Evolutionary conservation across 306 rosid genomes (phyloP), one percentile per base, ranked within the genome.

Genomic region (Oemleria cerasiformis): DNA sequence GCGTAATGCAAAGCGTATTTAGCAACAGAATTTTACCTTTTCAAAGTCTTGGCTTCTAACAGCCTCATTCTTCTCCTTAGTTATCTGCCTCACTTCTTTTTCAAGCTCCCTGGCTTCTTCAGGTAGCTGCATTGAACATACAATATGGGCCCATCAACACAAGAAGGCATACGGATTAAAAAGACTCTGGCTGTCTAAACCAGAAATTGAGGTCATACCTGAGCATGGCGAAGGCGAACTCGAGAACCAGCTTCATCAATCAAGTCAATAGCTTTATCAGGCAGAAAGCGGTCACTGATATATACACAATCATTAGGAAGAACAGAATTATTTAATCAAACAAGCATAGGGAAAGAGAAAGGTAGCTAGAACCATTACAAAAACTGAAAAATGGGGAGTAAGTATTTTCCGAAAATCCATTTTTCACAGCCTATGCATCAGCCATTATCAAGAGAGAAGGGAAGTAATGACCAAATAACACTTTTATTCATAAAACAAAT

Each of bases 211-310:
- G 53, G 55, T n/a, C 62, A 72, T 78, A 88, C 98, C 88, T 88
- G 96, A 34, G 98, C 98, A 86, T 92, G 96, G 65, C 84, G 96
- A 62, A 92, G 97, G 68, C 97, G 86, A 54, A 92, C 98, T 9
- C 96, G 87, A 49, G 98, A 92, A 68, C 98, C 98, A 68, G 98
- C 98, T 81, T 92, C 98, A 73, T 92, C 98, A 87, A 92, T 62
- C 84, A 92, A 88, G 78, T 92, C 98, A 40, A 92, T 92, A 49
- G 98, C 98, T 67, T 92, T 92, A 78, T 92, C 98, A 4, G 98
- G 98, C 81, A 92, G 82, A 78, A 92, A 92, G 4, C 97, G 97
- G 65, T 92, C 98, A 81, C 98, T 92, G 86, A 78, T 78, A 53
- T 47, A 51, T 67, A 67, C 43, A 73, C 21, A 51, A 74, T 51